Evolutionary conservation across 1,284 basidiomycete species (phyloP).

Genomic region (Chondrostereum purpureum): DNA sequence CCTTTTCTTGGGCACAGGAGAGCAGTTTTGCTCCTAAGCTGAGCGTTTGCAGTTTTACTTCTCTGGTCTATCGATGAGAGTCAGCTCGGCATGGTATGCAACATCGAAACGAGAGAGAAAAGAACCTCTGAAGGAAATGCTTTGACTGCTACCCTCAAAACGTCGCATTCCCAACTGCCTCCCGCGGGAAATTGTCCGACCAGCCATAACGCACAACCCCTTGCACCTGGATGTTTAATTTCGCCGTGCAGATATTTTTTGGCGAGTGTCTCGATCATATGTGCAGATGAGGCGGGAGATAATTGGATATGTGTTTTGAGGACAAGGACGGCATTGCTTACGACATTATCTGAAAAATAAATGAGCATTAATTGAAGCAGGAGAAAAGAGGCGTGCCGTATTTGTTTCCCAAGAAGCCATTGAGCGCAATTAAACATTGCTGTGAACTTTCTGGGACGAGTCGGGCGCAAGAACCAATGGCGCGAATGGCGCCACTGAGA

Average conservation of each 20-base stretch:
- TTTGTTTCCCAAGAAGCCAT: conserved; percentile 69
- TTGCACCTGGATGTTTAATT: conserved; percentile 71
- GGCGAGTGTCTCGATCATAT: background rate
- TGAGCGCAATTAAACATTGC: conserved; percentile 69
- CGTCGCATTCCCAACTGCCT: conserved; percentile 78
- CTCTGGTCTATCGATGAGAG: conserved; percentile 37
- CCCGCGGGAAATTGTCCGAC: conserved; percentile 77
- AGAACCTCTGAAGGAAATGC: conserved; percentile 66
- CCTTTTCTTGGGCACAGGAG: conserved; percentile 43
- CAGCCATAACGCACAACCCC: conserved; percentile 85
- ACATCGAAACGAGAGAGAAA: background rate
- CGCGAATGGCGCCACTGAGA: conserved; percentile 66
- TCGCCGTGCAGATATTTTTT: conserved; percentile 41
- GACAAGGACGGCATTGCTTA: conserved; percentile 76
- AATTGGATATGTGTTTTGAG: conserved; percentile 77
- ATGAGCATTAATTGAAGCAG: background rate
- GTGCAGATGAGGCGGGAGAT: background rate
- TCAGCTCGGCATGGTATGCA: background rate
- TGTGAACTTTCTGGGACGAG: conserved; percentile 60
- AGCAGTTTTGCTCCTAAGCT: conserved; percentile 82
- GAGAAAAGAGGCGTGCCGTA: conserved; percentile 43
- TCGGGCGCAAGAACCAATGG: conserved; percentile 72
- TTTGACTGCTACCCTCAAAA: conserved; percentile 71
- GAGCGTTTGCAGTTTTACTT: conserved; percentile 77
- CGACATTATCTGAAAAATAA: conserved; percentile 50